Conservation (phyloP, 2,329 filamentous ascomycete species). For the Verticillium isaacii region DNA sequence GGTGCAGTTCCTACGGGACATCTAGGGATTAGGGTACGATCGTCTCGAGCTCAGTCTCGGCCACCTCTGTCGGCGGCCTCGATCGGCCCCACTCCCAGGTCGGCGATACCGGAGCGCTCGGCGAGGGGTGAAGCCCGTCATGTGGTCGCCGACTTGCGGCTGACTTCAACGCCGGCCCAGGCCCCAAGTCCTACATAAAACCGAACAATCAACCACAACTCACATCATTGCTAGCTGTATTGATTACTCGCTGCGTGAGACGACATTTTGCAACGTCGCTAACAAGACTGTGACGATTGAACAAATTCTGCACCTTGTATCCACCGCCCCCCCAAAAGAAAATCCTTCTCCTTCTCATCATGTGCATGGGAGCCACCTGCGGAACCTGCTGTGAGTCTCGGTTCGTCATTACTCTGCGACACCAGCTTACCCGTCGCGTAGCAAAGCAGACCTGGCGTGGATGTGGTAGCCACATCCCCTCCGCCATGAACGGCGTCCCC, state of each 20-base stretch:
- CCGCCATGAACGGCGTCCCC: constrained; percentile 36
- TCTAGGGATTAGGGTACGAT: not conserved
- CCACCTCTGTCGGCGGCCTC: not conserved
- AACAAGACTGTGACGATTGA: too few relatives aligned
- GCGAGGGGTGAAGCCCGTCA: not conserved
- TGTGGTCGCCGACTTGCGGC: not conserved
- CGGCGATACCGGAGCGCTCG: not conserved
- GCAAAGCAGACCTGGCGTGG: constrained; percentile 45
- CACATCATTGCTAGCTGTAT: not conserved
- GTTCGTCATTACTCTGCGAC: too few relatives aligned
- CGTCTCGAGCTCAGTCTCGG: not conserved
- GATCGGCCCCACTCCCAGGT: not conserved
- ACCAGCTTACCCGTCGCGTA: constrained; percentile 14
- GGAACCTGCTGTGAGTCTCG: constrained; percentile 33
- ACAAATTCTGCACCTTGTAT: not conserved
- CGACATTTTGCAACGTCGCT: not conserved
- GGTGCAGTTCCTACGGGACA: constrained; percentile 35
- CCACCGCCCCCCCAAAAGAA: not conserved
- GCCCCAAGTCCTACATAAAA: not conserved
- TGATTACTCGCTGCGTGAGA: not conserved
- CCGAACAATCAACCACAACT: not conserved
- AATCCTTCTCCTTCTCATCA: constrained; percentile 14
- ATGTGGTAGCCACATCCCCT: constrained; percentile 41
- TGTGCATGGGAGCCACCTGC: constrained; percentile 37
- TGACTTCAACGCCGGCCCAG: not conserved